These are phyloP conservation scores for Nidula microcarpa DNA, from an alignment of 768 basidiomycete genomes.

Conservation along the genomic window DNA sequence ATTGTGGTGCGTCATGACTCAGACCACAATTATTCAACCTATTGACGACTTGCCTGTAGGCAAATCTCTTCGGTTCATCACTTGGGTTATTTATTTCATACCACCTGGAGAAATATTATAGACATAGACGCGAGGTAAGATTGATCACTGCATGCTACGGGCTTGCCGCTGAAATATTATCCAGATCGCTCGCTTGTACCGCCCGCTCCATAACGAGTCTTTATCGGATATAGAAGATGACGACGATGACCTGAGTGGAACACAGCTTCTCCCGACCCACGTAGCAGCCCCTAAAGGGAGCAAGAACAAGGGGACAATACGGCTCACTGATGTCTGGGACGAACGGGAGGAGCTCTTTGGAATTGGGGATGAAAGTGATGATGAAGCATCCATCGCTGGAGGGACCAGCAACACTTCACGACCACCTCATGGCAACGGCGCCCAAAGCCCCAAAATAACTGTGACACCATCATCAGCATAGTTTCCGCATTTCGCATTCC, in stretches of 20 bases:
- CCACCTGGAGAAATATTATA: slow-evolving; percentile 71
- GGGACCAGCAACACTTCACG: neutral
- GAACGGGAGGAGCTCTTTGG: slow-evolving; percentile 75
- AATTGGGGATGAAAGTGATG: slow-evolving; percentile 61
- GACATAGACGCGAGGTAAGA: slow-evolving; percentile 72
- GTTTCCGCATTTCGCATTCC: neutral
- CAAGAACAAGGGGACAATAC: slow-evolving; percentile 24
- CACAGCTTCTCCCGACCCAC: slow-evolving; percentile 61
- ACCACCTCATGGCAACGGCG: neutral
- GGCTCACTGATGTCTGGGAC: slow-evolving; percentile 69
- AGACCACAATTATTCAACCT: neutral
- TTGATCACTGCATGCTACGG: neutral
- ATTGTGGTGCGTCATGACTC: slow-evolving; percentile 44
- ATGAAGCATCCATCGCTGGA: slow-evolving; percentile 32
- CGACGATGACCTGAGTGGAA: slow-evolving; percentile 31
- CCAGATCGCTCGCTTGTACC: slow-evolving; percentile 77
- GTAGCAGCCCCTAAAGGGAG: slow-evolving; percentile 21
- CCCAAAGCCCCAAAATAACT: neutral
- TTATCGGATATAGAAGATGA: slow-evolving; percentile 55
- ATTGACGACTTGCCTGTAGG: slow-evolving; percentile 36
- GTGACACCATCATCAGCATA: neutral
- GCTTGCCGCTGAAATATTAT: neutral
- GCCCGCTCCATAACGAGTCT: slow-evolving; percentile 55
- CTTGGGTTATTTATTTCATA: slow-evolving; percentile 66
- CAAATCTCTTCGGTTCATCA: slow-evolving; percentile 72